These are phyloP conservation scores for Carpinus fangiana DNA, from an alignment of 306 rosid species.

Conservation along the genomic window DNA sequence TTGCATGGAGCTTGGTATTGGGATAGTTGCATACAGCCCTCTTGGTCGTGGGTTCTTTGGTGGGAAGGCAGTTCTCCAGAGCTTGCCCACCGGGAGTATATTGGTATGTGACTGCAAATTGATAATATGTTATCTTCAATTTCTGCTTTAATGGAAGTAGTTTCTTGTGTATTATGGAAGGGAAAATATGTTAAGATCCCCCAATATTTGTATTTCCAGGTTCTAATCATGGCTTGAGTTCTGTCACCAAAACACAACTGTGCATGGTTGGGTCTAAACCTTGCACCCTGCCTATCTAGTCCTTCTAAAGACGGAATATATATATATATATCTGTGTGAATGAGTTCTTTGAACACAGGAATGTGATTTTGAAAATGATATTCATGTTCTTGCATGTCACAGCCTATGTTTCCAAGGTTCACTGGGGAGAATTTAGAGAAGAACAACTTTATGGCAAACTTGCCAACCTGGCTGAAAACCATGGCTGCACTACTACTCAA, in stretches of 20 bases:
- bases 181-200: not conserved
- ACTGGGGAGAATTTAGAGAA: slow-evolving; percentile 61
- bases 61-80: slow-evolving; percentile 63
- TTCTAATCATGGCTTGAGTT: no score
- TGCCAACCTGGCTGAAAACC: slow-evolving; percentile 48
- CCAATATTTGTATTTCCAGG: no score
- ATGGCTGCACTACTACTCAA: slow-evolving; percentile 61
- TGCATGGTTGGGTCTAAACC: no score
- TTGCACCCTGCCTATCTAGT: no score
- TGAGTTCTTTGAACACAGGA: no score
- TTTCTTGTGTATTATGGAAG: slow-evolving; percentile 1
- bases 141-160: slow-evolving; percentile 10
- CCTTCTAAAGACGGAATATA: no score
- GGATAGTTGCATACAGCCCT: slow-evolving; percentile 71
- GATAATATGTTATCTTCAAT: not conserved
- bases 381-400: slow-evolving; percentile 13
- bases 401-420: slow-evolving; percentile 68
- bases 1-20: slow-evolving; percentile 67
- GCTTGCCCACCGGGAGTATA: slow-evolving; percentile 53
- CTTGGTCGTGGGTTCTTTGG: slow-evolving; percentile 77
- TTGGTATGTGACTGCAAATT: slow-evolving; percentile 34
- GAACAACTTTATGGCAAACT: slow-evolving; percentile 56
- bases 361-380: slow-evolving; percentile 15
- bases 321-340: not conserved
- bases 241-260: no score